These are phyloP conservation scores for Umbelopsis sp. DNA, from an alignment of 371 early-diverging fungal species.

Conservation along the genomic window DNA sequence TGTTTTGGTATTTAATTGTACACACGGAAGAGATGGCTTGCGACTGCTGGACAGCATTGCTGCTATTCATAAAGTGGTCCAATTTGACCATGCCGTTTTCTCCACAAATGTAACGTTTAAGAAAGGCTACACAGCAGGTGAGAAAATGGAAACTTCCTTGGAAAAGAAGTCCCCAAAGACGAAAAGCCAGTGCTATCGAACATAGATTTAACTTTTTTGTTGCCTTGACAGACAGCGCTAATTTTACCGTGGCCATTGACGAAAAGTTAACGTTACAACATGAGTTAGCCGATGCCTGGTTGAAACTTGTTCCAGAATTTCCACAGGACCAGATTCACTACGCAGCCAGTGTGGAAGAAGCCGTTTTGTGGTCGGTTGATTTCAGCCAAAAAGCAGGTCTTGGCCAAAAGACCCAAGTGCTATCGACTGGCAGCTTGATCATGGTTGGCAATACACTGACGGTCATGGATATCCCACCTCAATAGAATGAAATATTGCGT, in stretches of 20 bases:
- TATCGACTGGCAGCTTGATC: slow-evolving; percentile 95
- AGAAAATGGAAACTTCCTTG: background rate
- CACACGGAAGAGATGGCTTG: slow-evolving; percentile 76
- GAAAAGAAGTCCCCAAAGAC: background rate
- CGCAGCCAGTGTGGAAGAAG: slow-evolving; percentile 69
- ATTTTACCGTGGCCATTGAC: slow-evolving; percentile 64
- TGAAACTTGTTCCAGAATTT: slow-evolving; percentile 36
- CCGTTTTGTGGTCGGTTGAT: slow-evolving; percentile 66
- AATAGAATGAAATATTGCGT: slow-evolving; percentile 8
- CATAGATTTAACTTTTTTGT: slow-evolving; percentile 24
- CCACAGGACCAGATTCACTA: slow-evolving; percentile 44
- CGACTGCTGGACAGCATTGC: slow-evolving; percentile 59
- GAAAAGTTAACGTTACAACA: slow-evolving; percentile 60
- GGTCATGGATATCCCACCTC: slow-evolving; percentile 55
- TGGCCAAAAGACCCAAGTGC: slow-evolving; percentile 54
- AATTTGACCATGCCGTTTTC: slow-evolving; percentile 73
- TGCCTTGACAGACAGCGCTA: slow-evolving; percentile 58
- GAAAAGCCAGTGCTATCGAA: too few relatives aligned
- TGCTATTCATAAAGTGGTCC: slow-evolving; percentile 38
- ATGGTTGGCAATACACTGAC: slow-evolving; percentile 88
- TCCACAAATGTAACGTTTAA: slow-evolving; percentile 73
- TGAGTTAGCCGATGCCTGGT: slow-evolving; percentile 56
- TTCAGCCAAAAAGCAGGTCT: slow-evolving; percentile 29
- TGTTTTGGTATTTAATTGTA: slow-evolving; percentile 86
- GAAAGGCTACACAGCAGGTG: slow-evolving; percentile 48